Evolutionary conservation across 2,329 filamentous ascomycete species (phyloP).

Genomic region (Aureobasidium zeae): DNA sequence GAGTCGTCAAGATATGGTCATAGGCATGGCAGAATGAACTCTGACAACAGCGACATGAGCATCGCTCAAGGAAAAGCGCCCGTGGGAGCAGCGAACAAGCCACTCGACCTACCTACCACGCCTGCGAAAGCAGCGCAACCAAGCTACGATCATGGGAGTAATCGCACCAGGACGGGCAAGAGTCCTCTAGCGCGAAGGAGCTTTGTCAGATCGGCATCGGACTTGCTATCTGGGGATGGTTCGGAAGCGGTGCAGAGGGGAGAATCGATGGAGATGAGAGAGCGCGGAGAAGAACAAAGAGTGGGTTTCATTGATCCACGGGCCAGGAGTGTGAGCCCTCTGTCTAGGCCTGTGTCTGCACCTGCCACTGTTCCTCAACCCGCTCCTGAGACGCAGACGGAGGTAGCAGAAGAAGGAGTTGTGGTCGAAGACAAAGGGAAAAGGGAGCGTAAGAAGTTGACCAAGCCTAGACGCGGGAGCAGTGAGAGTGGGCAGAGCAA

Average conservation of each 20-base stretch:
- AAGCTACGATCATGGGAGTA: not conserved
- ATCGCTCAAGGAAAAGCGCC: constrained; percentile 4
- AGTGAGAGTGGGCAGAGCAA: constrained; percentile 5
- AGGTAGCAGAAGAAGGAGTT: not conserved
- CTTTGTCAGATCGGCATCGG: constrained; percentile 26
- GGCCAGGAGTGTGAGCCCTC: constrained; percentile 10
- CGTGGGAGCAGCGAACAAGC: not conserved
- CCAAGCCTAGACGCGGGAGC: constrained; percentile 11
- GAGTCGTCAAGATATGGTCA: constrained; percentile 4
- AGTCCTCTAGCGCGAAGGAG: constrained; percentile 39
- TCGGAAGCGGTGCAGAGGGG: not conserved
- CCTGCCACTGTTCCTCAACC: not conserved
- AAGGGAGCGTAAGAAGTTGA: constrained; percentile 13
- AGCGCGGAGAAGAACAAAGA: not conserved
- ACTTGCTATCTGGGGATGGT: constrained; percentile 9
- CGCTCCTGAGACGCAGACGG: not conserved
- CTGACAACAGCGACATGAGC: constrained; percentile 12
- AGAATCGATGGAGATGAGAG: constrained; percentile 12
- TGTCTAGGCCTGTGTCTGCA: not conserved
- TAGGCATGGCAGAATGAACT: constrained; percentile 8
- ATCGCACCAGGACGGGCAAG: constrained; percentile 27
- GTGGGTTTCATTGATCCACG: constrained; percentile 6
- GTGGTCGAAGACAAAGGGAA: constrained; percentile 1
- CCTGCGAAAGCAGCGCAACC: no score
- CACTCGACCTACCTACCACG: constrained; percentile 15